phyloP scores from a whole-genome alignment of 148 eudicot species.

The Dianthus caryophyllus region DNA sequence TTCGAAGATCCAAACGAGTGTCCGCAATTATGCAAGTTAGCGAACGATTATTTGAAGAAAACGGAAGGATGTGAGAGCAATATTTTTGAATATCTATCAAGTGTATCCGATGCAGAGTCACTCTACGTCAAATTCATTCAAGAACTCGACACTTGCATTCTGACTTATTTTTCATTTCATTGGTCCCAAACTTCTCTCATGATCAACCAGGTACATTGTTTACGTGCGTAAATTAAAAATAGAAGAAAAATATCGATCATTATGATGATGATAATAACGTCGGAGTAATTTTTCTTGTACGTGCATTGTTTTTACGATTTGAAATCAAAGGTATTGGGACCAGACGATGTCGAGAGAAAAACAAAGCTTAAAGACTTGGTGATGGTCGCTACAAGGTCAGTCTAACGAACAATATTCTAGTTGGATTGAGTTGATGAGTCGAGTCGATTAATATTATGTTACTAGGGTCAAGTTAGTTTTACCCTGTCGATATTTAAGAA shows the following conservation, averaged over 20 bases:
- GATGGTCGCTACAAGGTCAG: slow-evolving; percentile 80
- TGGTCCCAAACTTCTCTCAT: slow-evolving; percentile 65
- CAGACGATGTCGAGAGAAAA: slow-evolving; percentile 49
- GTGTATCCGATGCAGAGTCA: slow-evolving; percentile 37
- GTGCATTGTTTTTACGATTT: too few species aligned
- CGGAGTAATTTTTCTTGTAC: too few species aligned
- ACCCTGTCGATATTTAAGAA: too few species aligned
- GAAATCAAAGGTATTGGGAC: slow-evolving; percentile 48
- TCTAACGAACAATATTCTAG: too few species aligned
- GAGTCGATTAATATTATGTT: too few species aligned
- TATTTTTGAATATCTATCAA: slow-evolving; percentile 55
- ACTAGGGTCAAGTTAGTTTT: too few species aligned
- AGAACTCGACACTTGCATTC: slow-evolving; percentile 81
- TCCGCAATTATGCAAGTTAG: slow-evolving; percentile 52
- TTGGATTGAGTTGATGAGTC: too few species aligned
- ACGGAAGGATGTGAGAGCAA: slow-evolving; percentile 44
- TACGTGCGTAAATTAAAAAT: too few species aligned
- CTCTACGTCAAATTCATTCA: slow-evolving; percentile 66
- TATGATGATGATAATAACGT: too few species aligned
- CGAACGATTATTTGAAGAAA: slow-evolving; percentile 53
- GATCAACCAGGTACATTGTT: slow-evolving; percentile 51
- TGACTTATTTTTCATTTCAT: slow-evolving; percentile 67
- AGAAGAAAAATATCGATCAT: too few species aligned
- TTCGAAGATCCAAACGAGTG: slow-evolving; percentile 62
- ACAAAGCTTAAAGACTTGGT: slow-evolving; percentile 54